These are phyloP conservation scores for Scolecobasidium constrictum DNA, from an alignment of 2,329 filamentous ascomycete genomes.

Conservation along the genomic window DNA sequence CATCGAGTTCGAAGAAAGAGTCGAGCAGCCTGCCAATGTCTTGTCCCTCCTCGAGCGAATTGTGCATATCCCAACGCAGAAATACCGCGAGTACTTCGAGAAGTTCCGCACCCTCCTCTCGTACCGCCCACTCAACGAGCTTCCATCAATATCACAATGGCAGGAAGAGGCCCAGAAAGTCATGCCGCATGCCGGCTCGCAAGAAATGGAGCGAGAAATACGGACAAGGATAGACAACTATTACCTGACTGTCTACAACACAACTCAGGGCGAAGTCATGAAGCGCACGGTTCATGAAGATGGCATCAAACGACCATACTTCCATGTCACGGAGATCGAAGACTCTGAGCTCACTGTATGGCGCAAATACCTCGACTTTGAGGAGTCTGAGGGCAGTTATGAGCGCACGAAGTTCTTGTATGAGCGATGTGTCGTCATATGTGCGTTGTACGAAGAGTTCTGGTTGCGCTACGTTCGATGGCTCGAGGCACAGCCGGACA, in stretches of 20 bases:
- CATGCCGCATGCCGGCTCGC: constrained; percentile 48
- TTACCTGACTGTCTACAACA: constrained; percentile 70
- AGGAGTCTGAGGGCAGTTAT: constrained; percentile 74
- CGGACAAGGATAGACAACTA: constrained; percentile 68
- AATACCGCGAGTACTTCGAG: constrained; percentile 92
- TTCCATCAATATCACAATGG: constrained; percentile 60
- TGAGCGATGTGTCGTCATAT: constrained; percentile 85
- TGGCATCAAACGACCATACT: constrained; percentile 91
- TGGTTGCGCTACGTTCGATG: constrained; percentile 96
- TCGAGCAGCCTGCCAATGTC: constrained; percentile 74
- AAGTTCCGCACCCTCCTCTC: constrained; percentile 72
- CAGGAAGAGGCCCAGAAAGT: constrained; percentile 63
- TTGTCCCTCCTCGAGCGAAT: constrained; percentile 75
- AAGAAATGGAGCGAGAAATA: constrained; percentile 75
- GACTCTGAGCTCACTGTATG: constrained; percentile 77
- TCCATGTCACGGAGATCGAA: constrained; percentile 89
- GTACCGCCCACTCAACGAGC: constrained; percentile 58
- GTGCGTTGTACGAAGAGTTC: constrained; percentile 92
- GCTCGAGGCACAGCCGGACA: constrained; percentile 73
- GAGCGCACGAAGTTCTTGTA: constrained; percentile 72
- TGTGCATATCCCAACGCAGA: constrained; percentile 85
- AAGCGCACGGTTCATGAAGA: constrained; percentile 94
- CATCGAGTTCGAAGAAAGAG: constrained; percentile 87
- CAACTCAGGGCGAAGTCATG: constrained; percentile 75
- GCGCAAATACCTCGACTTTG: constrained; percentile 94